Evolutionary conservation across 208 protist genomes (phyloP).

Genomic region (Acanthamoeba healyi): DNA sequence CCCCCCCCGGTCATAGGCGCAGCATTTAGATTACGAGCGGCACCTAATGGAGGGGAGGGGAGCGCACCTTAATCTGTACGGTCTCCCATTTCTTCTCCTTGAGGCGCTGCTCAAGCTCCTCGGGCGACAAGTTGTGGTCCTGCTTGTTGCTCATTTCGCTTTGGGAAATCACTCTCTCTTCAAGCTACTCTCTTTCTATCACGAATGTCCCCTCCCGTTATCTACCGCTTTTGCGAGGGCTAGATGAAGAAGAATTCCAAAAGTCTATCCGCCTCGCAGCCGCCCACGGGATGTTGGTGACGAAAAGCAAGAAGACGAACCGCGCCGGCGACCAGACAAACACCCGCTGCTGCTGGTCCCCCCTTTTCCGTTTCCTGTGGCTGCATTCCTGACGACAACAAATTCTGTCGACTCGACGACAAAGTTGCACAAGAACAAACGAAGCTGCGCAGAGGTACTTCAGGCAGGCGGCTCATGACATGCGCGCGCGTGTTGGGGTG

Average conservation of each 20-base stretch:
- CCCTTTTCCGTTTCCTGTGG: background rate
- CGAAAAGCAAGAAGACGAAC: background rate
- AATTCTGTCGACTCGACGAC: background rate
- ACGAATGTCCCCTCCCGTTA: too few relatives aligned
- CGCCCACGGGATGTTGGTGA: background rate
- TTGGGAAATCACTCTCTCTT: too few relatives aligned
- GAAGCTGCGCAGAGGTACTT: background rate
- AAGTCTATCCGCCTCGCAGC: background rate
- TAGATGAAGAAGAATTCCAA: background rate
- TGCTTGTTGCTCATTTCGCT: background rate
- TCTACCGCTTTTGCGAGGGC: too few relatives aligned
- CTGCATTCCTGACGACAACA: too few relatives aligned
- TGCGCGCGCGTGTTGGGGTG: too few relatives aligned
- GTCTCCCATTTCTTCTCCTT: conserved; percentile 66
- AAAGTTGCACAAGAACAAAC: background rate
- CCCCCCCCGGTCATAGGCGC: too few relatives aligned
- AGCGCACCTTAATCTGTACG: conserved; percentile 59
- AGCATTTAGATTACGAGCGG: too few relatives aligned
- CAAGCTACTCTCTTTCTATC: background rate
- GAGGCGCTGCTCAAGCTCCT: conserved; percentile 45
- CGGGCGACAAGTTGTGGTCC: conserved; percentile 8
- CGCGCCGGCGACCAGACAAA: too few relatives aligned
- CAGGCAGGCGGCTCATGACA: background rate
- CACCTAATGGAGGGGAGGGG: background rate
- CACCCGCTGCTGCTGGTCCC: too few relatives aligned